Conservation (phyloP, 1,139 yeast genomes). For the Geotrichum aggregatum region DNA sequence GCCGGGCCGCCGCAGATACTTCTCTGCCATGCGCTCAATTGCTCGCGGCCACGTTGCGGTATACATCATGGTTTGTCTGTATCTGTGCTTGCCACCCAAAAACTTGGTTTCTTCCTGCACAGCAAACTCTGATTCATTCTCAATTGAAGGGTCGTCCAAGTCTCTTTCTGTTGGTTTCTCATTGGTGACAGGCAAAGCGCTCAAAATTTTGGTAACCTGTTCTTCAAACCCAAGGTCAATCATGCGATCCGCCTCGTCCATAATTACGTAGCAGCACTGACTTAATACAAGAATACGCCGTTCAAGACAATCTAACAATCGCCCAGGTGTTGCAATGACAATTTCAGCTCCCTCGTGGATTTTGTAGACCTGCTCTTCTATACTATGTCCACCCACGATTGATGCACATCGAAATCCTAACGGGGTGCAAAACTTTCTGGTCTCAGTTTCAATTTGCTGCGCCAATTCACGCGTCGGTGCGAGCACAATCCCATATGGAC, state of each 20-base stretch:
- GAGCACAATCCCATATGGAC: constrained; percentile 63
- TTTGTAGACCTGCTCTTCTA: constrained; percentile 65
- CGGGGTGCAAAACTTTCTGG: constrained; percentile 48
- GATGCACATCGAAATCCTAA: constrained; percentile 54
- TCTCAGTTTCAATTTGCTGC: constrained; percentile 70
- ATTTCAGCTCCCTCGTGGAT: constrained; percentile 69
- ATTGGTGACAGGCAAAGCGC: constrained; percentile 42
- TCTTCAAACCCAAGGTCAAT: constrained; percentile 91
- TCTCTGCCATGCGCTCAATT: constrained; percentile 60
- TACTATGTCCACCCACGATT: constrained; percentile 85
- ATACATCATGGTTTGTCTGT: constrained; percentile 73
- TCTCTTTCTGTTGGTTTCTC: constrained; percentile 33
- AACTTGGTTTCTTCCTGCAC: constrained; percentile 21
- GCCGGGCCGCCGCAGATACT: constrained; percentile 58
- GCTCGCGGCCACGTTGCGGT: constrained; percentile 87
- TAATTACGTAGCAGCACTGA: constrained; percentile 63
- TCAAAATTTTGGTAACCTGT: constrained; percentile 59
- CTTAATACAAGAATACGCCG: constrained; percentile 56
- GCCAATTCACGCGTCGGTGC: constrained; percentile 96
- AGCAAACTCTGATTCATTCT: constrained; percentile 2
- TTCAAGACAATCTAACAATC: constrained; percentile 76
- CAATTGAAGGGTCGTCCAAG: no score
- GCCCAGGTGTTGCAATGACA: constrained; percentile 90
- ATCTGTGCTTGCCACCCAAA: constrained; percentile 25
- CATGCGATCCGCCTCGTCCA: constrained; percentile 96